Percentiles rank a stretch among this genome's conserved stretches.
Conservation (phyloP, 2,329 filamentous ascomycete genomes). For the Aspergillus niger region DNA sequence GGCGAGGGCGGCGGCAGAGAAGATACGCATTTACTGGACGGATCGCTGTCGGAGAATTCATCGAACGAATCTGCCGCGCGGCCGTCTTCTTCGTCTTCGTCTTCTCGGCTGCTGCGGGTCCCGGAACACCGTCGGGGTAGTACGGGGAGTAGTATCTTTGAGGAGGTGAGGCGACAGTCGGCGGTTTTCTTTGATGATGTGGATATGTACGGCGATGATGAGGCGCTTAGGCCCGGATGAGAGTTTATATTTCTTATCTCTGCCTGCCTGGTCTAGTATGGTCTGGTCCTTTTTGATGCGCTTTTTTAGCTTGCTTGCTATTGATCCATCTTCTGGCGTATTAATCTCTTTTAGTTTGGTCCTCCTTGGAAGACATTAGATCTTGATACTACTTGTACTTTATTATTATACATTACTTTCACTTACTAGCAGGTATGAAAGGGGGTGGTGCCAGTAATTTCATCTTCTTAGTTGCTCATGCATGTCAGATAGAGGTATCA, state of each 20-base stretch:
- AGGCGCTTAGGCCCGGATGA: constrained; percentile 10
- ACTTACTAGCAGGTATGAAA: too few relatives aligned
- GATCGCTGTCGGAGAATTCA: constrained; percentile 23
- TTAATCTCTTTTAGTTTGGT: too few relatives aligned
- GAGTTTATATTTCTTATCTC: not conserved
- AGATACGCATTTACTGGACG: constrained; percentile 11
- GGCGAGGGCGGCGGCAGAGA: constrained; percentile 12
- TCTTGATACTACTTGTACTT: too few relatives aligned
- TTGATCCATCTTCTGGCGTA: too few relatives aligned
- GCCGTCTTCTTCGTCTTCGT: constrained; percentile 16
- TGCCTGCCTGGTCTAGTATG: not conserved
- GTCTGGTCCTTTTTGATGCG: not conserved
- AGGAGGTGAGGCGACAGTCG: constrained; percentile 49
- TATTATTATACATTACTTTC: too few relatives aligned
- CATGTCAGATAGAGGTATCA: too few relatives aligned
- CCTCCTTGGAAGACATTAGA: too few relatives aligned
- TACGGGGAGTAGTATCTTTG: constrained; percentile 36
- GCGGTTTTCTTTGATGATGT: constrained; percentile 51
- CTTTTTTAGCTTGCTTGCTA: too few relatives aligned
- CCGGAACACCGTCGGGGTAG: constrained; percentile 30
- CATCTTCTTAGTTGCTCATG: too few relatives aligned
- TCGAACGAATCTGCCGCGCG: constrained; percentile 23
- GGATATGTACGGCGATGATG: constrained; percentile 36
- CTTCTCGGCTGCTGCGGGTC: constrained; percentile 21
- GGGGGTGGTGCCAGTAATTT: too few relatives aligned